phyloP scores from a whole-genome alignment of 2,329 filamentous ascomycete species.

The Aspergillus alliaceus region DNA sequence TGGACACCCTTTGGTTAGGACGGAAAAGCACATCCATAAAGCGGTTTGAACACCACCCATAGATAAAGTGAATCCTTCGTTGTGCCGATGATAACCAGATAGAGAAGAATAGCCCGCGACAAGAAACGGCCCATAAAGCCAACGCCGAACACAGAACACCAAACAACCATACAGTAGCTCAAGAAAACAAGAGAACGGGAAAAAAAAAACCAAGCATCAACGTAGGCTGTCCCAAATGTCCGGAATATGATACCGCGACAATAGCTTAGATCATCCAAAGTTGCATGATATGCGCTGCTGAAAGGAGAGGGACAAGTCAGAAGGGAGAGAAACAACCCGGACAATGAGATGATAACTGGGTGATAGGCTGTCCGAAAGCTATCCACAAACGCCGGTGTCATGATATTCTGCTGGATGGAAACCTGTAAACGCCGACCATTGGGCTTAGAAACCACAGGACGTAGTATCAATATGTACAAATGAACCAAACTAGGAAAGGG shows the following conservation, averaged over 20 bases:
- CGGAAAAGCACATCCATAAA: not conserved
- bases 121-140: not conserved
- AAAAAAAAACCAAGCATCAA: not conserved
- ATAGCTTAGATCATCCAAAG: not conserved
- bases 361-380: not conserved
- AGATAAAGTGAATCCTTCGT: not conserved
- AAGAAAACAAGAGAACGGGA: not conserved
- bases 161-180: not conserved
- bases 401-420: not conserved
- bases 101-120: not conserved
- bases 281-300: not conserved
- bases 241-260: not conserved
- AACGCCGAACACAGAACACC: not conserved
- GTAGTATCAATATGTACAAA: constrained; percentile 9
- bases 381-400: constrained; percentile 4
- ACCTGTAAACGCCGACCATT: constrained; percentile 1
- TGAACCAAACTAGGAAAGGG: not conserved
- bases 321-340: not conserved
- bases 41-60: not conserved
- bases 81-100: not conserved
- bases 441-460: constrained; percentile 2
- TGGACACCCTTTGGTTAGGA: not conserved
- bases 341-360: not conserved
- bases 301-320: not conserved
- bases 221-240: not conserved